Evolutionary conservation across 495 filamentous ascomycete genomes (phyloP).

Genomic region (Hypoxylon intermedium): DNA sequence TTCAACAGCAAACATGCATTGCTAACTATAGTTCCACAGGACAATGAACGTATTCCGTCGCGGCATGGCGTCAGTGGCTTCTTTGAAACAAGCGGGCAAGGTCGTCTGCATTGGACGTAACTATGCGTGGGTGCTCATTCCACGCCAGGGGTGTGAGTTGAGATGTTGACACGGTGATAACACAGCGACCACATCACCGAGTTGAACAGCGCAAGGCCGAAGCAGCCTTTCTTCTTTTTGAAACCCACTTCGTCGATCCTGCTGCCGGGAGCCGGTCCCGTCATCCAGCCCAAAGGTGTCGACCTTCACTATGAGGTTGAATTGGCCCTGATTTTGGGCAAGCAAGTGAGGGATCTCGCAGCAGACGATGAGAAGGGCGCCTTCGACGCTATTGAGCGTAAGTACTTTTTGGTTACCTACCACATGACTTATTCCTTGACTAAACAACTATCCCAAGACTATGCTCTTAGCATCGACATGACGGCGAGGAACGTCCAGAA

Average conservation of each 20-base stretch:
- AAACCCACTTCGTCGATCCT: conserved; percentile 89
- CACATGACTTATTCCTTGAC: conserved; percentile 2
- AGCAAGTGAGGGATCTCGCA: conserved; percentile 75
- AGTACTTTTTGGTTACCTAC: conserved; percentile 20
- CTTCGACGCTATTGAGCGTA: conserved; percentile 67
- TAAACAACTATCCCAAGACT: conserved; percentile 59
- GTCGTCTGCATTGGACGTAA: conserved; percentile 97
- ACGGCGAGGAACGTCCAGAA: conserved; percentile 92
- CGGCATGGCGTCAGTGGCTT: conserved; percentile 62
- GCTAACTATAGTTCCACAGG: conserved; percentile 20
- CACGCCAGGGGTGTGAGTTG: conserved; percentile 15
- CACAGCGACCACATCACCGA: conserved; percentile 90
- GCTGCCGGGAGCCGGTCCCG: conserved; percentile 76
- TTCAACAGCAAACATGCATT: conserved; percentile 6
- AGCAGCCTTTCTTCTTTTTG: conserved; percentile 98
- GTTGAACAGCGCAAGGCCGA: conserved; percentile 82
- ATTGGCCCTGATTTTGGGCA: conserved; percentile 85
- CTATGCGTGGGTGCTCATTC: conserved; percentile 75
- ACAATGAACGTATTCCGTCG: conserved; percentile 52
- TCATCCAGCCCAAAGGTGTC: conserved; percentile 80
- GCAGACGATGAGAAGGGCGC: conserved; percentile 66
- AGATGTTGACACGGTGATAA: conserved; percentile 30
- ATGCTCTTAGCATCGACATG: conserved; percentile 90
- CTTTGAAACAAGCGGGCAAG: conserved; percentile 76
- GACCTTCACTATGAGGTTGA: conserved; percentile 96